Evolutionary conservation across 2,329 filamentous ascomycete species (phyloP).

Genomic region (Penicillium sp.): DNA sequence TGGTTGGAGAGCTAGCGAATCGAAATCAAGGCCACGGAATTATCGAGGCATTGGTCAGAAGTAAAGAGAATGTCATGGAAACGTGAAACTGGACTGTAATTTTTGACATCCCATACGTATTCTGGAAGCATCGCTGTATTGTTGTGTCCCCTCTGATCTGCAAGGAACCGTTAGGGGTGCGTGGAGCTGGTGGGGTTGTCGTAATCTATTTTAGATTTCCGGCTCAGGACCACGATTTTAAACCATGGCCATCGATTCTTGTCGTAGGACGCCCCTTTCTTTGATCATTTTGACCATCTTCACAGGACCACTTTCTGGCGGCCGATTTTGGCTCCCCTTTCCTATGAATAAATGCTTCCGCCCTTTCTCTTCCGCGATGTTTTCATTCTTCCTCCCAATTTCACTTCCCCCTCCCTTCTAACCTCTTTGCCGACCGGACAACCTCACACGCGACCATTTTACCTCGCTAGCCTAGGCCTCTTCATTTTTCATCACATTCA

Average conservation of each 20-base stretch:
- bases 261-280: constrained; percentile 8
- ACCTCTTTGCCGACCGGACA: constrained; percentile 10
- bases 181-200: constrained; percentile 7
- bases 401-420: constrained; percentile 8
- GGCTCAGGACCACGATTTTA: constrained; percentile 12
- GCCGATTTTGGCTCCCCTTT: constrained; percentile 13
- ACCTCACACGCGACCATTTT: constrained; percentile 6
- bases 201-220: constrained; percentile 8
- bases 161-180: constrained; percentile 4
- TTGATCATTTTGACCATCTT: constrained; percentile 10
- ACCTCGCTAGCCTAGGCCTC: constrained; percentile 5
- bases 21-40: constrained; percentile 10
- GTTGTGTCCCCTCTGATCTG: constrained; percentile 12
- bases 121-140: constrained; percentile 9
- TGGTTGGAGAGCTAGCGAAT: constrained; percentile 12
- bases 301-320: constrained; percentile 8
- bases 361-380: constrained; percentile 9
- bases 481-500: constrained; percentile 11
- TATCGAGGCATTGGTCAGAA: constrained; percentile 8
- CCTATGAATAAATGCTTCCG: constrained; percentile 9
- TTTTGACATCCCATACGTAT: constrained; percentile 8
- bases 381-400: constrained; percentile 5
- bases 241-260: constrained; percentile 13
- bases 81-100: constrained; percentile 11
- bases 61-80: constrained; percentile 9